Conservation (phyloP, 2,329 filamentous ascomycete genomes). For the Alternaria panax region DNA sequence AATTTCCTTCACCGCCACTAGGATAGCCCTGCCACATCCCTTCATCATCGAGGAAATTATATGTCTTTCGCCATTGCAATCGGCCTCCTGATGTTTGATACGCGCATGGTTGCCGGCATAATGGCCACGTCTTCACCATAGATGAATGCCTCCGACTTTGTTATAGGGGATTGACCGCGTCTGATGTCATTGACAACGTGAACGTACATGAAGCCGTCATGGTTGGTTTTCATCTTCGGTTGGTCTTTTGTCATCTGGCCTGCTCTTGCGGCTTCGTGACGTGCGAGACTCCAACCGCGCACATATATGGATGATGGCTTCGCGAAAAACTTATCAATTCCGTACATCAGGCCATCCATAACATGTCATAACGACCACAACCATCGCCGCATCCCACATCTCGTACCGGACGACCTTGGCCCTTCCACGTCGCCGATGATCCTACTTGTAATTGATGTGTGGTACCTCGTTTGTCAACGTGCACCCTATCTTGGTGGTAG, state of each 20-base stretch:
- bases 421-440: not conserved
- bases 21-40: slow-evolving; percentile 18
- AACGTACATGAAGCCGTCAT: not conserved
- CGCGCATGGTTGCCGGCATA: slow-evolving; percentile 12
- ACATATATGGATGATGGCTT: not conserved
- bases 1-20: slow-evolving; percentile 19
- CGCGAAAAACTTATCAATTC: not conserved
- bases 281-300: not conserved
- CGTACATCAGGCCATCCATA: too few relatives aligned
- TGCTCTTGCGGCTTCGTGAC: not conserved
- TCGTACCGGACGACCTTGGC: not conserved
- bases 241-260: too few relatives aligned
- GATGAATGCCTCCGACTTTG: not conserved
- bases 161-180: not conserved
- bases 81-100: slow-evolving; percentile 4
- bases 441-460: not conserved
- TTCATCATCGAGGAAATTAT: slow-evolving; percentile 24
- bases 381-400: too few relatives aligned
- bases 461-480: not conserved
- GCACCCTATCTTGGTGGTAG: not conserved
- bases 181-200: slow-evolving; percentile 10
- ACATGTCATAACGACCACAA: too few relatives aligned
- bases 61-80: slow-evolving; percentile 1
- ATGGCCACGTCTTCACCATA: not conserved
- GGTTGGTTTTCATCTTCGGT: not conserved